Percentiles rank a stretch among this genome's conserved stretches.
Evolutionary conservation across 2,329 filamentous ascomycete genomes (phyloP).

Genomic region (Colletotrichum caudatum): DNA sequence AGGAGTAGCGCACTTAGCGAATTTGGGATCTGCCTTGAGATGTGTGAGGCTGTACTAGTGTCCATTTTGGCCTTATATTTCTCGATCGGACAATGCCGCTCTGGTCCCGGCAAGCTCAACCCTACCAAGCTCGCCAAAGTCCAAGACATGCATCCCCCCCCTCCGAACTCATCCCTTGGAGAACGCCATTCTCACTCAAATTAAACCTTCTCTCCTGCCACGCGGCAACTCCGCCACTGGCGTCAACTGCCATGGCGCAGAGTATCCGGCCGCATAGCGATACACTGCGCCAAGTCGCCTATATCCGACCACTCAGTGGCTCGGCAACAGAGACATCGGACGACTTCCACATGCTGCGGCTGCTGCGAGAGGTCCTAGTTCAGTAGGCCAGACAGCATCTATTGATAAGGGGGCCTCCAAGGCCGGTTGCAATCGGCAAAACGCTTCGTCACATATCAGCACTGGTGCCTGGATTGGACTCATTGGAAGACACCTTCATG

Average conservation of each 20-base stretch:
- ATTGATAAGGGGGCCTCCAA: neutral
- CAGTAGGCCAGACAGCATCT: neutral
- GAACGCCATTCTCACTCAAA: neutral
- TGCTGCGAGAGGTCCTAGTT: conserved; percentile 6
- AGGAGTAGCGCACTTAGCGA: neutral
- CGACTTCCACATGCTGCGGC: conserved; percentile 9
- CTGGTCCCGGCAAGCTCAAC: neutral
- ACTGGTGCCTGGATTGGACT: neutral
- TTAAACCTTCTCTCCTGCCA: neutral
- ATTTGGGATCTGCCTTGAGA: neutral
- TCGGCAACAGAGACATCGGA: conserved; percentile 13
- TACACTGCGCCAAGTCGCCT: conserved; percentile 10
- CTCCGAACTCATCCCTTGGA: neutral
- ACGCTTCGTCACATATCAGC: neutral
- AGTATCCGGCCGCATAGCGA: neutral
- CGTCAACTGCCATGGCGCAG: neutral
- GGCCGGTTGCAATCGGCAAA: neutral
- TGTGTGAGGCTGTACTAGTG: neutral
- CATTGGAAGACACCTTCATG: neutral
- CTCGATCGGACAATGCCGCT: neutral
- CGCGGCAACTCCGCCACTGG: conserved; percentile 4
- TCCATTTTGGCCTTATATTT: neutral
- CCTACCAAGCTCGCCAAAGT: neutral
- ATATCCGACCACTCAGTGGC: neutral
- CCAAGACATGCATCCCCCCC: neutral